Evolutionary conservation across 2,329 filamentous ascomycete species (phyloP).

Genomic region (Claviceps spartinae): DNA sequence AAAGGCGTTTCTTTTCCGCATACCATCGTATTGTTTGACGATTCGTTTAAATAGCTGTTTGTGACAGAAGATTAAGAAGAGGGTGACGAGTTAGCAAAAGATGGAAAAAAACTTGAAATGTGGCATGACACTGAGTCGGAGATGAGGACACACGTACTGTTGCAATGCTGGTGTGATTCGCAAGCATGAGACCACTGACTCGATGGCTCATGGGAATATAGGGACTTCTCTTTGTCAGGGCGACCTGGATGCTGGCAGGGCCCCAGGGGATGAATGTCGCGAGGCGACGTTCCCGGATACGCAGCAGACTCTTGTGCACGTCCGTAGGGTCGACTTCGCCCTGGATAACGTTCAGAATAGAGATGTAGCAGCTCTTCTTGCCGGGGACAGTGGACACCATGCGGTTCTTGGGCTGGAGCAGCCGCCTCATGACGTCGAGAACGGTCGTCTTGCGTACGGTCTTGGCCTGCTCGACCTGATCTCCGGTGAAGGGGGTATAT

Average conservation of each 20-base stretch:
- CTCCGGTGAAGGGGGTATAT: constrained; percentile 93
- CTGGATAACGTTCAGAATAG: constrained; percentile 96
- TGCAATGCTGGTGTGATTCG: constrained; percentile 94
- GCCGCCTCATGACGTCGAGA: constrained; percentile 87
- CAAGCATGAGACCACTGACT: constrained; percentile 92
- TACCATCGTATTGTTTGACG: constrained; percentile 78
- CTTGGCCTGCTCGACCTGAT: constrained; percentile 93
- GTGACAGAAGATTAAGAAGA: neutral
- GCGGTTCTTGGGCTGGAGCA: constrained; percentile 95
- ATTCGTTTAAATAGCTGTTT: constrained; percentile 78
- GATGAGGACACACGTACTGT: constrained; percentile 40
- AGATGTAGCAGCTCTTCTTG: constrained; percentile 98
- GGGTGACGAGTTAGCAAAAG: neutral
- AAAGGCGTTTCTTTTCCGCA: constrained; percentile 94
- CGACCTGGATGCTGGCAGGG: constrained; percentile 93
- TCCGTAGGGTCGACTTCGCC: constrained; percentile 96
- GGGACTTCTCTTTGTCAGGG: constrained; percentile 88
- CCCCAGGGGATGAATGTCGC: constrained; percentile 98
- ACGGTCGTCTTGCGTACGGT: constrained; percentile 97
- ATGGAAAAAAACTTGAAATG: neutral
- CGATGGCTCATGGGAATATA: constrained; percentile 90
- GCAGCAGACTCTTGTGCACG: constrained; percentile 92
- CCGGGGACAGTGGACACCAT: constrained; percentile 95
- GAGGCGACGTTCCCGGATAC: constrained; percentile 84
- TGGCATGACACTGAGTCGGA: neutral